phyloP scores from a whole-genome alignment of 768 basidiomycete genomes.

The Paxillus involutus region DNA sequence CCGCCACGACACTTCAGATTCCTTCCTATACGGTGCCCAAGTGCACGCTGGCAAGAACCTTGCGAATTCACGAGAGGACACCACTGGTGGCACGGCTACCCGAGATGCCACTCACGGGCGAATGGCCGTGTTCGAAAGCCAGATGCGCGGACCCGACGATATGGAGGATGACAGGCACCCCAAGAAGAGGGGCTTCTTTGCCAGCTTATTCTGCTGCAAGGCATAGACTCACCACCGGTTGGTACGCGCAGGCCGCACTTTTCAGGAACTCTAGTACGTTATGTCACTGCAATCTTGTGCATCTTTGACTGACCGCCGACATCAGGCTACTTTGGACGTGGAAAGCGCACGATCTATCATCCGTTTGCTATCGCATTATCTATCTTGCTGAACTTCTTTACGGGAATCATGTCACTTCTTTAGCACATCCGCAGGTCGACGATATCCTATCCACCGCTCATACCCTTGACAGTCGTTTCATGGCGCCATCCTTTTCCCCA shows the following conservation, averaged over 20 bases:
- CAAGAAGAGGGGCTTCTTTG: constrained; percentile 61
- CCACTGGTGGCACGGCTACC: constrained; percentile 41
- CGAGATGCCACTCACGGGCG: constrained; percentile 38
- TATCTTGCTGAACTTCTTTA: constrained; percentile 29
- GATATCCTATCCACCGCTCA: constrained; percentile 24
- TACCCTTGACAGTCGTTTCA: constrained; percentile 33
- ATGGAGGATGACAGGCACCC: constrained; percentile 66
- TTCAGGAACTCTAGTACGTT: constrained; percentile 24
- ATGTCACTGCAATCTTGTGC: too few relatives aligned
- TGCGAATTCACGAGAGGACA: constrained; percentile 52
- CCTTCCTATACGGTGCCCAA: constrained; percentile 63
- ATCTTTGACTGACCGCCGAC: constrained; percentile 1
- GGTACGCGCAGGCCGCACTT: constrained; percentile 32
- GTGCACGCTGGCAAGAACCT: constrained; percentile 47
- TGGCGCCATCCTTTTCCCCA: constrained; percentile 14
- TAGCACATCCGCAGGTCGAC: constrained; percentile 26
- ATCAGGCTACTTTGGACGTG: constrained; percentile 19
- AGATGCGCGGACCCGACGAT: constrained; percentile 57
- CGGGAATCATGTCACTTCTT: constrained; percentile 27
- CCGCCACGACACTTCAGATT: constrained; percentile 60
- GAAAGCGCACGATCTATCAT: constrained; percentile 30
- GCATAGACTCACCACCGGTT: constrained; percentile 41
- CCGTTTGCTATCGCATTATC: constrained; percentile 32
- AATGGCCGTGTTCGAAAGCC: constrained; percentile 71
- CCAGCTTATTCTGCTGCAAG: constrained; percentile 68